These are phyloP conservation scores for Tubosaeta brunneosetosa DNA, from an alignment of 768 basidiomycete genomes.

Conservation along the genomic window DNA sequence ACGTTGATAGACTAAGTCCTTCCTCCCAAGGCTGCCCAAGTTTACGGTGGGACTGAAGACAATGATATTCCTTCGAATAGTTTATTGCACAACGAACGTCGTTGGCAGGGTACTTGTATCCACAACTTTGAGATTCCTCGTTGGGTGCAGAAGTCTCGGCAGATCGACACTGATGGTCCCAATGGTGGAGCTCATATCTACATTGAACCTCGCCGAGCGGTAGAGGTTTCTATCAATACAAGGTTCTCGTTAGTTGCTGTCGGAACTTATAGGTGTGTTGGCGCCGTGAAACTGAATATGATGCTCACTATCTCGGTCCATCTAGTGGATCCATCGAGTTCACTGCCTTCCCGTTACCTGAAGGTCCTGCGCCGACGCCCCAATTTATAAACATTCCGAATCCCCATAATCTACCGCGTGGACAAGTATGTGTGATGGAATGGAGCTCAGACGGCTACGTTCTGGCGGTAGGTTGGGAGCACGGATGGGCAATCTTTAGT, in stretches of 20 bases:
- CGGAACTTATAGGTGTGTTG: slow-evolving; percentile 61
- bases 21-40: slow-evolving; percentile 9
- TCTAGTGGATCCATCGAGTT: slow-evolving; percentile 63
- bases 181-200: slow-evolving; percentile 38
- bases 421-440: slow-evolving; percentile 63
- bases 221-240: slow-evolving; percentile 63
- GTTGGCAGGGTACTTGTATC: slow-evolving; percentile 78
- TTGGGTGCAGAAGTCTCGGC: slow-evolving; percentile 76
- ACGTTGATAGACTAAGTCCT: slow-evolving; percentile 2
- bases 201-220: slow-evolving; percentile 62
- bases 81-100: slow-evolving; percentile 11
- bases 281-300: neutral
- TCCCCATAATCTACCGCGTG: slow-evolving; percentile 52
- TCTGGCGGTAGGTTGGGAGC: slow-evolving; percentile 85
- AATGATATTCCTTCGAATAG: slow-evolving; percentile 1
- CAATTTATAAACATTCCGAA: slow-evolving; percentile 62
- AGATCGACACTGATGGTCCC: slow-evolving; percentile 45
- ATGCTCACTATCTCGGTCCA: neutral
- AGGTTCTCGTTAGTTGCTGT: slow-evolving; percentile 81
- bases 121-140: slow-evolving; percentile 69
- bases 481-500: slow-evolving; percentile 89
- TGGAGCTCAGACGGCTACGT: slow-evolving; percentile 98
- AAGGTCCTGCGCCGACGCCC: slow-evolving; percentile 52
- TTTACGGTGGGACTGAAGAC: slow-evolving; percentile 1
- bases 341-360: slow-evolving; percentile 63